Conservation (phyloP, 805 yeast species). For the Teunomyces cretensis region DNA sequence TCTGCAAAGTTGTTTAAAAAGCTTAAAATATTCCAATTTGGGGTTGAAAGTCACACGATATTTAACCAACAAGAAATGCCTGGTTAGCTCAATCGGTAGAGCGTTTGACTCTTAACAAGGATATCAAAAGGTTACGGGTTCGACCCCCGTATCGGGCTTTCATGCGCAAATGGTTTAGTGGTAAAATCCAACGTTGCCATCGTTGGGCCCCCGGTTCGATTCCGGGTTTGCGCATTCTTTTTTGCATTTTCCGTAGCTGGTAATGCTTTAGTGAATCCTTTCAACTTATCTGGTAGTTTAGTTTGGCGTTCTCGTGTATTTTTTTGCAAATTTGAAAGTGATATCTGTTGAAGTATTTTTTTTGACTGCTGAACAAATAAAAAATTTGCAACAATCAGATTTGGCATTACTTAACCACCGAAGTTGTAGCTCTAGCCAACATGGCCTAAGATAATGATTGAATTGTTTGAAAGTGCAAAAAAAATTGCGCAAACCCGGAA, state of each 20-base stretch:
- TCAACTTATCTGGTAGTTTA: not conserved
- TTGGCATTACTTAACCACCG: too few relatives aligned
- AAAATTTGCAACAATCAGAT: too few relatives aligned
- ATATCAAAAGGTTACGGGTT: constrained; percentile 35
- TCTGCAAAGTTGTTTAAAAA: too few relatives aligned
- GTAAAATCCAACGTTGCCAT: constrained; percentile 2
- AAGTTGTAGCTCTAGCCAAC: too few relatives aligned
- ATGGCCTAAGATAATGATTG: too few relatives aligned
- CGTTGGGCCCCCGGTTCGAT: constrained; percentile 4
- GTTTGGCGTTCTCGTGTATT: too few relatives aligned
- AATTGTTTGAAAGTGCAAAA: too few relatives aligned
- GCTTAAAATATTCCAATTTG: not conserved
- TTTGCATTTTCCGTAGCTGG: not conserved
- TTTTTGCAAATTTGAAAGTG: too few relatives aligned
- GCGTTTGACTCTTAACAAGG: constrained; percentile 24
- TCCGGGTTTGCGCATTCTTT: not conserved
- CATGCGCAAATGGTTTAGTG: constrained; percentile 6
- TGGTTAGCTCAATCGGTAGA: constrained; percentile 28
- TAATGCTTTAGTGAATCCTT: too few relatives aligned
- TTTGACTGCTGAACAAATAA: too few relatives aligned
- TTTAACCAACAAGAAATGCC: constrained; percentile 12
- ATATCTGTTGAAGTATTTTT: too few relatives aligned
- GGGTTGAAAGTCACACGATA: not conserved
- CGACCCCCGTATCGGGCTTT: constrained; percentile 36
- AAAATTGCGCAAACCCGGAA: constrained; percentile 3